These are phyloP conservation scores for Candida pseudofarinosa DNA, from an alignment of 805 yeast species.

Conservation along the genomic window DNA sequence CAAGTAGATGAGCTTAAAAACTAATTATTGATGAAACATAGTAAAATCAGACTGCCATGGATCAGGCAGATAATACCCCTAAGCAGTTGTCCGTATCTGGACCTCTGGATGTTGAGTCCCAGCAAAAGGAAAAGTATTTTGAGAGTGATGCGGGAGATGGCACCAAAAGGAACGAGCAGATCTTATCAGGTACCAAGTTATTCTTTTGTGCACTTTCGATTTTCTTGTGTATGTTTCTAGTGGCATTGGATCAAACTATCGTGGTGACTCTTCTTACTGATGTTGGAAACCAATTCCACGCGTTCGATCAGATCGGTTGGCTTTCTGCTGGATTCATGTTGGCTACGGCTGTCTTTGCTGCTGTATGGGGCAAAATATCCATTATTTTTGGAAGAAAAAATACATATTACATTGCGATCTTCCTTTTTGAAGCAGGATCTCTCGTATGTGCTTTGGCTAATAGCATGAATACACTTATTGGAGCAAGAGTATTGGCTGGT, in stretches of 20 bases:
- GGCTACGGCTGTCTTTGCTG: slow-evolving; percentile 28
- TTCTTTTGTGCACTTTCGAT: slow-evolving; percentile 22
- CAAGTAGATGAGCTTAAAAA: too few species aligned
- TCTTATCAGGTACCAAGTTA: slow-evolving; percentile 25
- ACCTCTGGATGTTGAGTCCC: not conserved
- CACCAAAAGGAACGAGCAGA: slow-evolving; percentile 34
- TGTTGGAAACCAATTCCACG: slow-evolving; percentile 34
- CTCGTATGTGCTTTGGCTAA: slow-evolving; percentile 35
- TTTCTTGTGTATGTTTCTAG: slow-evolving; percentile 28
- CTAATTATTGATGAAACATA: too few species aligned
- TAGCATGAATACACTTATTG: slow-evolving; percentile 35
- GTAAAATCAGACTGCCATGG: too few species aligned
- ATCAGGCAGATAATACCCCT: not conserved
- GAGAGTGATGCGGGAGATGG: slow-evolving; percentile 45
- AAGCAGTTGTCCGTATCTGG: not conserved
- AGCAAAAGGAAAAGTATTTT: slow-evolving; percentile 11
- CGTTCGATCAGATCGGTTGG: slow-evolving; percentile 35
- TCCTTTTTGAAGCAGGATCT: slow-evolving; percentile 31
- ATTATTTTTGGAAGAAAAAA: slow-evolving; percentile 35
- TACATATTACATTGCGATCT: slow-evolving; percentile 20
- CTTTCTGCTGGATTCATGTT: slow-evolving; percentile 33
- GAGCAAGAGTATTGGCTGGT: slow-evolving; percentile 38
- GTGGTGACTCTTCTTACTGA: slow-evolving; percentile 30
- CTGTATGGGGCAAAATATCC: slow-evolving; percentile 35
- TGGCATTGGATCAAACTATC: slow-evolving; percentile 39